phyloP scores from a whole-genome alignment of 2,329 filamentous ascomycete genomes.

The Cladosporium sp. region DNA sequence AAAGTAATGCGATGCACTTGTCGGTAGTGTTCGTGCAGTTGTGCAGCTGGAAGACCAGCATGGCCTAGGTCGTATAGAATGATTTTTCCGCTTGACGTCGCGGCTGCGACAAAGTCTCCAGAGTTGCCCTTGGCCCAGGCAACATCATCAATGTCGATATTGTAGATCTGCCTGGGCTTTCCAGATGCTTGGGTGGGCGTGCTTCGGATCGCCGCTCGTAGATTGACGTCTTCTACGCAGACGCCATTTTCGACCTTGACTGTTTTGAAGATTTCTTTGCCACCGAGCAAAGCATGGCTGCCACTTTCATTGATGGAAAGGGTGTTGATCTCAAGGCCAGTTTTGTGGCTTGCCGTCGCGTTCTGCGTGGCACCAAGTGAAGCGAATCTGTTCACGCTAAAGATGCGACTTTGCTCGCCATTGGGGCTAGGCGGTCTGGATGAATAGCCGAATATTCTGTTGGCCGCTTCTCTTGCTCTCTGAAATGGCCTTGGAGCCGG shows the following conservation, averaged over 20 bases:
- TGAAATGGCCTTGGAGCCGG: constrained; percentile 27
- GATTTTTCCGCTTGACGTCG: constrained; percentile 61
- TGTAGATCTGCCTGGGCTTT: constrained; percentile 40
- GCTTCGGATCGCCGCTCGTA: constrained; percentile 56
- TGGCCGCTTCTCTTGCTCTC: constrained; percentile 28
- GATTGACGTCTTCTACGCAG: constrained; percentile 59
- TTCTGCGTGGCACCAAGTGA: constrained; percentile 35
- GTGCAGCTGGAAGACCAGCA: constrained; percentile 55
- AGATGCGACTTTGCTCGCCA: constrained; percentile 1
- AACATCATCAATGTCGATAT: constrained; percentile 60
- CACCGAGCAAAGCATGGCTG: constrained; percentile 60
- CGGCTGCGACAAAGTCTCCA: constrained; percentile 57
- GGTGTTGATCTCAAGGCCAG: constrained; percentile 59
- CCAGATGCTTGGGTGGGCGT: constrained; percentile 49
- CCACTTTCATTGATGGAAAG: constrained; percentile 59
- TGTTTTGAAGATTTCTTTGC: constrained; percentile 62
- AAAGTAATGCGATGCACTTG: constrained; percentile 63
- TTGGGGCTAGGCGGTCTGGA: constrained; percentile 25
- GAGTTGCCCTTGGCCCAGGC: constrained; percentile 62
- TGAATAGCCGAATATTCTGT: constrained; percentile 26
- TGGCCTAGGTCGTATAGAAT: constrained; percentile 61
- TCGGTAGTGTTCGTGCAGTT: constrained; percentile 60
- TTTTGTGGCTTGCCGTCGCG: constrained; percentile 56
- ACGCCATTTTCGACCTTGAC: constrained; percentile 52
- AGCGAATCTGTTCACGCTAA: constrained; percentile 18